These are phyloP conservation scores for Aspergillus diversus DNA, from an alignment of 495 filamentous ascomycete genomes.

Conservation along the genomic window DNA sequence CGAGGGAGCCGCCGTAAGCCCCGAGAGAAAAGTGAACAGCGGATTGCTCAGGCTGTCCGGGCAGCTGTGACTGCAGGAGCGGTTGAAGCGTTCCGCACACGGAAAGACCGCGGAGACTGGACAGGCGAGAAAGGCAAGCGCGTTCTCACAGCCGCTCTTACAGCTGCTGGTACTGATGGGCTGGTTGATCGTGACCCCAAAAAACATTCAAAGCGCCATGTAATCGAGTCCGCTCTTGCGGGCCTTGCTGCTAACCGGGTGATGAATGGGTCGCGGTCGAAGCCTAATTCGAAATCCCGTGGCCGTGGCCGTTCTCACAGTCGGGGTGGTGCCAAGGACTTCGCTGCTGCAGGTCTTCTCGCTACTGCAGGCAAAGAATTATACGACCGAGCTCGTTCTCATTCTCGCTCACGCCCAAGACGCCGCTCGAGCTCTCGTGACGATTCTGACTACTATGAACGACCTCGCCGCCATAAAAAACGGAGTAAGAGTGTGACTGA, in stretches of 20 bases:
- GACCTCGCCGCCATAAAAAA: conserved; percentile 41
- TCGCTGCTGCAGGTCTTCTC: conserved; percentile 75
- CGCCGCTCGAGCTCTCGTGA: conserved; percentile 43
- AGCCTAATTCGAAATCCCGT: conserved; percentile 40
- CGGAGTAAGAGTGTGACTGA: conserved; percentile 63
- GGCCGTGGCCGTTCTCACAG: conserved; percentile 49
- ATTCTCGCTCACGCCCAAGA: conserved; percentile 56
- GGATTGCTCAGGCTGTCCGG: conserved; percentile 82
- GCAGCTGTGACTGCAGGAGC: conserved; percentile 85
- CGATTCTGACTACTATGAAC: conserved; percentile 47
- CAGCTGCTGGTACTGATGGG: conserved; percentile 82
- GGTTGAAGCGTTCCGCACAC: conserved; percentile 82
- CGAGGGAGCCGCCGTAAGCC: conserved; percentile 41
- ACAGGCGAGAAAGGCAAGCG: conserved; percentile 84
- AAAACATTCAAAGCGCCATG: conserved; percentile 68
- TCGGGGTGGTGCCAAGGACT: conserved; percentile 57
- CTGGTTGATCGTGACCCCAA: conserved; percentile 71
- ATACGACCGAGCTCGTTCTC: conserved; percentile 66
- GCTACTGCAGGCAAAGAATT: conserved; percentile 82
- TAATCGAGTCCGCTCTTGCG: conserved; percentile 78
- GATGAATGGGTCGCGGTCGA: conserved; percentile 73
- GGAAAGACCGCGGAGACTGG: conserved; percentile 85
- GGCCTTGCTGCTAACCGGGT: conserved; percentile 82
- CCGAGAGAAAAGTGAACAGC: conserved; percentile 56
- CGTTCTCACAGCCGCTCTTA: conserved; percentile 82